Evolutionary conservation across 2,329 filamentous ascomycete species (phyloP), one percentile per base, ranked within the genome.

Genomic region (Arthrobotrys iridis): DNA sequence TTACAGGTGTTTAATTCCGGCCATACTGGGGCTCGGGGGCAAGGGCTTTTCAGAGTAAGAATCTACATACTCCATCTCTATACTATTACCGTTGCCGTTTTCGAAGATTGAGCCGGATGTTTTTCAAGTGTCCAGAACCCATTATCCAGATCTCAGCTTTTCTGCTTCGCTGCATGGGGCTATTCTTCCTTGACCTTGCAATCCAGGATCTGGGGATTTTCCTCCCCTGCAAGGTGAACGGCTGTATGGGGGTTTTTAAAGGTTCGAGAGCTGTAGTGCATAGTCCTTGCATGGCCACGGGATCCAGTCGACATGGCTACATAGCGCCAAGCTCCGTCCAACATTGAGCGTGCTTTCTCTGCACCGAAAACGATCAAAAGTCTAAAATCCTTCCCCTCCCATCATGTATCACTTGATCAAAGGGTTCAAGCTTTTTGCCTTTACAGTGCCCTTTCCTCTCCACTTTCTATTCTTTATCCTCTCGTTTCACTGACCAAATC

Each of bases 201-300:
- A 62, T 41, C 70, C 62, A 67, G 70, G 70, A 74, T 74, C 70
- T 66, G 55, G 55, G 70, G 60, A 66, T 66, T 66, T 62, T 30
- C 26, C 24, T 43, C 52, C 60, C 68, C 52, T 66, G 70, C 46
- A 7, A 59, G 40, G 28, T 40, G 50, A 26, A 64, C 59, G 59
- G 59, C 46, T 35, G 60, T 40, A 65, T 59, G 59, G 68, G 52
- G 60, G 50, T 4, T 59, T 62, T 73, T 73, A 50, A 73, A 65
- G 52, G 52, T 68, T 68, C 64, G 64, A 68, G 64, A 60, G 68
- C 60, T 73, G 68, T 24, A 41, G 60, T 60, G 68, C 68, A 60
- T 30, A 57, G 67, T 48, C 67, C 55, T 73, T 74, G 70, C 62
- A 66, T 74, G 70, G 22, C 62, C 70, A 74, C 70, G 70, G 70